These are phyloP conservation scores for Leccinum disarticulatum DNA, from an alignment of 768 basidiomycete genomes.

Conservation along the genomic window DNA sequence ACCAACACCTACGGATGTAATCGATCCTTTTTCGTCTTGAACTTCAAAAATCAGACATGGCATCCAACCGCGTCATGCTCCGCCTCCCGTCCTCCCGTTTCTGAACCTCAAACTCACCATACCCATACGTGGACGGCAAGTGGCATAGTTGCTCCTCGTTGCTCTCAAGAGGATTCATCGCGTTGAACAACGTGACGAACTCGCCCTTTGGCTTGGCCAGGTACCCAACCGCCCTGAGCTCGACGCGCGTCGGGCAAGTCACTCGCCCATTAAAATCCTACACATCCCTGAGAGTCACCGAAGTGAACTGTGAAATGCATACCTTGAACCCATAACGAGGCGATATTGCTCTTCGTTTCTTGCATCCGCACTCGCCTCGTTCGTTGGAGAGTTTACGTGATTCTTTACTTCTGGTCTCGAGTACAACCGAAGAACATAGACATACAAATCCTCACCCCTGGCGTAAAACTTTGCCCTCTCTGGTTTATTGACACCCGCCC, in stretches of 20 bases:
- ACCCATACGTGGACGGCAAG: constrained; percentile 62
- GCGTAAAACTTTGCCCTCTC: too few species aligned
- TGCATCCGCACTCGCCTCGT: constrained; percentile 41
- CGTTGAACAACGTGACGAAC: constrained; percentile 74
- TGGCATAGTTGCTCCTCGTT: constrained; percentile 41
- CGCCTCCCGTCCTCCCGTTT: constrained; percentile 53
- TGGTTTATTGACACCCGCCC: too few species aligned
- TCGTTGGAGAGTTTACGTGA: constrained; percentile 32
- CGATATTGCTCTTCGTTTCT: constrained; percentile 69
- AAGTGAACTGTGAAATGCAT: constrained; percentile 71
- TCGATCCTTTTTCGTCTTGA: constrained; percentile 35
- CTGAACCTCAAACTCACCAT: constrained; percentile 51
- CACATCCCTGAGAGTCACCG: constrained; percentile 24
- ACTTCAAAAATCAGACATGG: constrained; percentile 50
- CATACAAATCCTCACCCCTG: too few species aligned
- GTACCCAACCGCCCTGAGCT: constrained; percentile 76
- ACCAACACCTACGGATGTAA: constrained; percentile 38
- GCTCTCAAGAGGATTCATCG: constrained; percentile 52
- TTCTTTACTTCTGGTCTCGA: not conserved
- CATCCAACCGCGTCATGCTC: constrained; percentile 57
- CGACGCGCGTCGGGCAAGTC: constrained; percentile 37
- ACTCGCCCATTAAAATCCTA: not conserved
- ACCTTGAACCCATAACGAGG: constrained; percentile 49
- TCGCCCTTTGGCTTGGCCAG: constrained; percentile 62
- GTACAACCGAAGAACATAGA: not conserved